A percentile compares a stretch with the other conserved stretches of the same genome.
phyloP scores from a whole-genome alignment of 495 filamentous ascomycete species.

The Penicillium herquei region DNA sequence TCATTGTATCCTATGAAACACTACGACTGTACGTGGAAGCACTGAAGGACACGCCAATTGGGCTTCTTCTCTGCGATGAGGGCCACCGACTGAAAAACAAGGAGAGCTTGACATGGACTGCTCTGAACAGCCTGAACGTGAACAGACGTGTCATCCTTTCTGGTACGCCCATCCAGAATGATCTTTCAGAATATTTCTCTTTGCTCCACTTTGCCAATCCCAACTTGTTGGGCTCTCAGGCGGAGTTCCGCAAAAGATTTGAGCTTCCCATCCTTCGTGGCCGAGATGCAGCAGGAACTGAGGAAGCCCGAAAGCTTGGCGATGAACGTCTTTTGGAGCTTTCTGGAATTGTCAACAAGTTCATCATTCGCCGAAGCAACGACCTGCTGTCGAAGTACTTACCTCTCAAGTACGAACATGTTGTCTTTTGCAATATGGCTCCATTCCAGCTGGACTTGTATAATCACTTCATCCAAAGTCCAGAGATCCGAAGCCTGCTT shows the following conservation, averaged over 20 bases:
- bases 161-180: conserved; percentile 97
- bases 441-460: conserved; percentile 92
- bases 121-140: conserved; percentile 87
- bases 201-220: conserved; percentile 97
- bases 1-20: conserved; percentile 99
- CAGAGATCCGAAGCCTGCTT: conserved; percentile 88
- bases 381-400: conserved; percentile 98
- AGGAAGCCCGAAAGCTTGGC: conserved; percentile 77
- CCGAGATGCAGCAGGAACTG: conserved; percentile 85
- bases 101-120: conserved; percentile 90
- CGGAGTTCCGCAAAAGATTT: conserved; percentile 92
- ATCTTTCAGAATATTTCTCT: conserved; percentile 95
- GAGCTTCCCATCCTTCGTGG: conserved; percentile 91
- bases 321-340: conserved; percentile 83
- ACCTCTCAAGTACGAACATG: conserved; percentile 98
- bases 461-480: conserved; percentile 94
- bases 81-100: conserved; percentile 98
- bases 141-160: conserved; percentile 90
- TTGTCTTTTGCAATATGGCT: conserved; percentile 97
- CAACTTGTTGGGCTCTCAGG: conserved; percentile 79
- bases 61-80: conserved; percentile 95
- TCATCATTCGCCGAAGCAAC: conserved; percentile 98
- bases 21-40: conserved; percentile 88
- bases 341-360: conserved; percentile 87
- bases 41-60: conserved; percentile 81